Evolutionary conservation across 805 yeast species (phyloP).

Genomic region (Saturnispora gosingensis): DNA sequence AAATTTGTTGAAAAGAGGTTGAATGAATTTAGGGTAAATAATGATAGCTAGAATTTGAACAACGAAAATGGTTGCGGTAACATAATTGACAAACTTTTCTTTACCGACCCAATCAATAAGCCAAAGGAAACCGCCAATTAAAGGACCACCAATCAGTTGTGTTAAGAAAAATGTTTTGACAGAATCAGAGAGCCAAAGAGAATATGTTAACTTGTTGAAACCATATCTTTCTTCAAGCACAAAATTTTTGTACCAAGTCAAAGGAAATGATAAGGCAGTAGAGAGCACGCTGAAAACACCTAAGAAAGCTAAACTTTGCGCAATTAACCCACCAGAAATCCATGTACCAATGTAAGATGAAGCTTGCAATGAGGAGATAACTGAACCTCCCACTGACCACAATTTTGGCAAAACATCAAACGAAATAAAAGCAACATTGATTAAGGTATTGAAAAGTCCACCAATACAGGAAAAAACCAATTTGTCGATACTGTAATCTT

Average conservation of each 20-base stretch:
- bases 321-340: slow-evolving; percentile 43
- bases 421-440: slow-evolving; percentile 50
- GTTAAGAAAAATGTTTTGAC: slow-evolving; percentile 51
- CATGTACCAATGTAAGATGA: slow-evolving; percentile 16
- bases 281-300: slow-evolving; percentile 41
- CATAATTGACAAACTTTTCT: slow-evolving; percentile 69
- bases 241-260: slow-evolving; percentile 68
- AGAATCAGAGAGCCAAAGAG: slow-evolving; percentile 65
- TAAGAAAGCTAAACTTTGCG: slow-evolving; percentile 63
- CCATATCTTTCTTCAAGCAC: slow-evolving; percentile 90
- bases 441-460: slow-evolving; percentile 40
- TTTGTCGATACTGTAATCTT: slow-evolving; percentile 72
- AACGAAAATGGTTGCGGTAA: slow-evolving; percentile 59
- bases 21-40: slow-evolving; percentile 74
- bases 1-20: slow-evolving; percentile 87
- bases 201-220: slow-evolving; percentile 74
- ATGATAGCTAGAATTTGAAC: slow-evolving; percentile 71
- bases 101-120: slow-evolving; percentile 68
- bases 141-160: slow-evolving; percentile 57
- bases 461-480: slow-evolving; percentile 55
- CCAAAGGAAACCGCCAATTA: slow-evolving; percentile 66
- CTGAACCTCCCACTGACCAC: slow-evolving; percentile 34
- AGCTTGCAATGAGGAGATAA: slow-evolving; percentile 13
- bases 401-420: slow-evolving; percentile 56
- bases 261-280: slow-evolving; percentile 53